Conservation (phyloP, 2,329 filamentous ascomycete species). For the Colletotrichum simmondsii region DNA sequence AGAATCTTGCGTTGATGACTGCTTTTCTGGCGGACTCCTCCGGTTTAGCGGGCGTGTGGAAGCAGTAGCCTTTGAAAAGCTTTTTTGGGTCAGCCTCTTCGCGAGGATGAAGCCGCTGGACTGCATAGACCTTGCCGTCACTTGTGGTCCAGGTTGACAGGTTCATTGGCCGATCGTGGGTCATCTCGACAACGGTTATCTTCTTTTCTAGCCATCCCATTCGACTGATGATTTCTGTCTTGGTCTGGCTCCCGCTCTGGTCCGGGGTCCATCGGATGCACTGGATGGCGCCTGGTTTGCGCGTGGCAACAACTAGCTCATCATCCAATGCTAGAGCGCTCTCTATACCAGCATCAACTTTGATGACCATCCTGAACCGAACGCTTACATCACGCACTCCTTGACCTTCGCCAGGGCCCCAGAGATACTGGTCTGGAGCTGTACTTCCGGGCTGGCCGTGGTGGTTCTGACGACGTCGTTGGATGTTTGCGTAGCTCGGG, state of each 20-base stretch:
- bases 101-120: constrained; percentile 73
- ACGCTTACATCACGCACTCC: constrained; percentile 89
- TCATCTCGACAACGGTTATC: constrained; percentile 82
- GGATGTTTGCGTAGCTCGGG: constrained; percentile 72
- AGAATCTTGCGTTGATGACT: constrained; percentile 94
- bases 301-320: constrained; percentile 90
- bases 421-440: constrained; percentile 70
- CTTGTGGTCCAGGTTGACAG: constrained; percentile 91
- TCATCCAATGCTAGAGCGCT: constrained; percentile 90
- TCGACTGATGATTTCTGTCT: constrained; percentile 87
- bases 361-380: constrained; percentile 96
- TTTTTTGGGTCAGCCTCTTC: constrained; percentile 62
- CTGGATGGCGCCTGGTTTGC: constrained; percentile 93
- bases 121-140: constrained; percentile 89
- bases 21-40: constrained; percentile 75
- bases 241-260: constrained; percentile 83
- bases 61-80: constrained; percentile 90
- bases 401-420: constrained; percentile 83
- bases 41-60: constrained; percentile 76
- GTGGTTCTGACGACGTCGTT: constrained; percentile 71
- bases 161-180: constrained; percentile 96
- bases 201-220: constrained; percentile 90
- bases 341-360: constrained; percentile 94
- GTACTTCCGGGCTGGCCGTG: constrained; percentile 65
- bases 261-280: constrained; percentile 96